Evolutionary conservation across 345 rosid genomes (phyloP), one percentile per base, ranked within the genome.

Genomic region (Rhodomyrtus tomentosa): DNA sequence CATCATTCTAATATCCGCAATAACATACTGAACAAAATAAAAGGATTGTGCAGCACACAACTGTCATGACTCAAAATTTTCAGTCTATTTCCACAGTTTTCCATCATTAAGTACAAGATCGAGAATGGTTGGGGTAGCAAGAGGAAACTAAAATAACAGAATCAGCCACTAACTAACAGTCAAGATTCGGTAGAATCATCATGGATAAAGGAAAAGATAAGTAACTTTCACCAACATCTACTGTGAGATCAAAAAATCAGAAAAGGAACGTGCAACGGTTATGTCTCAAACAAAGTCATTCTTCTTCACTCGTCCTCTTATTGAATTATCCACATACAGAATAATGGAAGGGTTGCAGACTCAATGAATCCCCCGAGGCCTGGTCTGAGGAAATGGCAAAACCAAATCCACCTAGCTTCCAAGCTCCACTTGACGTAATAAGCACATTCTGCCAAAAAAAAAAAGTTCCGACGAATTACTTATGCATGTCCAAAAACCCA

Each of bases 321-420:
- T 32, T 81, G 45, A 81, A 81, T 68, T 36, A 81, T 50, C 48
- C 59, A 91, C 99, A 90, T 89, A 97, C 99, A 88, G 98, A 88
- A 90, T 93, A 97, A 87, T 97, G 99, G 81, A 95, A 97, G 85
- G 95, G 89, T 88, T 90, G 94, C 82, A 87, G 91, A 87, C 87
- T 89, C 84, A 94, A 88, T 83, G 87, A 90, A 88, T 93, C 91
- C 74, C 92, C 89, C 49, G 88, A 87, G 80, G 88, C 89, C 86
- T 95, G 96, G 83, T 94, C 96, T 15, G 91, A 56, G 80, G 98
- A 72, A 86, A 93, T 88, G 82, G 99, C 93, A 92, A 97, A 95
- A 27, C 99, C 94, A 90, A 97, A 97, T 84, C 99, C 99, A 54
- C 96, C 96, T 86, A 97, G 98, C 90, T 97, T 97, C 99, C 99